These are phyloP conservation scores for Pelargonium nanum DNA, from an alignment of 345 rosid species.

Conservation along the genomic window DNA sequence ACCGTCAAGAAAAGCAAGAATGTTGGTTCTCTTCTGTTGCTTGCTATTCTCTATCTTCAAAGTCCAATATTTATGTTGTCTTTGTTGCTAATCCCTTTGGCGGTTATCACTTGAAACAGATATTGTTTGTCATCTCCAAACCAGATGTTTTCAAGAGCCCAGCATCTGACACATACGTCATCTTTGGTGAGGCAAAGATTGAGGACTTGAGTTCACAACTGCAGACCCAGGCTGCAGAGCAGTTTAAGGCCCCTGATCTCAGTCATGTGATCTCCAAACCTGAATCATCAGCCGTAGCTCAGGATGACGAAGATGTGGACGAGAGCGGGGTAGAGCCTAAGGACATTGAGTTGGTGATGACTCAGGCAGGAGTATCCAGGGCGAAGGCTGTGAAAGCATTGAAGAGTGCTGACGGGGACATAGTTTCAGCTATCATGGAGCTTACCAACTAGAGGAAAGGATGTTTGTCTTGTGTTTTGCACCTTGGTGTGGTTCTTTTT, in stretches of 20 bases:
- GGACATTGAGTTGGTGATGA: constrained; percentile 85
- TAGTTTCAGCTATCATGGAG: constrained; percentile 84
- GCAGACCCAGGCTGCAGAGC: constrained; percentile 78
- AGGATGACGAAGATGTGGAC: constrained; percentile 81
- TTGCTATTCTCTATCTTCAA: background rate
- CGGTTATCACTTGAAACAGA: constrained; percentile 23
- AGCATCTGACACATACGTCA: constrained; percentile 63
- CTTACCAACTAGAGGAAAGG: constrained; percentile 55
- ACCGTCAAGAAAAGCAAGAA: constrained; percentile 81
- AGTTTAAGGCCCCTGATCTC: constrained; percentile 63
- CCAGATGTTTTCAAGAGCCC: constrained; percentile 93
- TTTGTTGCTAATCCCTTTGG: background rate
- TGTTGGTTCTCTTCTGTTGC: constrained; percentile 23
- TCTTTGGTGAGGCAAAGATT: constrained; percentile 86
- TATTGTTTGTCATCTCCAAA: constrained; percentile 70
- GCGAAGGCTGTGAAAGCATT: constrained; percentile 68
- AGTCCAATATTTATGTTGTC: background rate
- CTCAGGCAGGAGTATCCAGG: constrained; percentile 79
- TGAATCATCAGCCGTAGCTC: constrained; percentile 45
- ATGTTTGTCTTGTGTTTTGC: background rate
- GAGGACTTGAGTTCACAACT: constrained; percentile 86
- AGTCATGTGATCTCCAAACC: constrained; percentile 50
- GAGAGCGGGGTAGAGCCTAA: constrained; percentile 78
- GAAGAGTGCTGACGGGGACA: constrained; percentile 67
- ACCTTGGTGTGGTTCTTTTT: background rate